These are phyloP conservation scores for Trichoderma virens DNA, from an alignment of 495 filamentous ascomycete genomes.

Conservation along the genomic window DNA sequence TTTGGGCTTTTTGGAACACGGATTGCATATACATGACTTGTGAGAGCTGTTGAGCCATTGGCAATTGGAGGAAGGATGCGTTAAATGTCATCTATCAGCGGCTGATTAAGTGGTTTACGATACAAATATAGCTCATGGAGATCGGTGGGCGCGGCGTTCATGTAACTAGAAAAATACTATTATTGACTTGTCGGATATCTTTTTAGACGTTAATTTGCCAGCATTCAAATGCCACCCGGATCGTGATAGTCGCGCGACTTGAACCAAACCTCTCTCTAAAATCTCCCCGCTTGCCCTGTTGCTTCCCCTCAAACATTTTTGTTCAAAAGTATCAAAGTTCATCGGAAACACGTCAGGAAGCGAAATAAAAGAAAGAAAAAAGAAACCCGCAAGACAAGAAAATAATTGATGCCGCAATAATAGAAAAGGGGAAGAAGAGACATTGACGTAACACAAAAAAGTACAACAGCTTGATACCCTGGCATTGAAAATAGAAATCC, in stretches of 20 bases:
- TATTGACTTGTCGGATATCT: neutral
- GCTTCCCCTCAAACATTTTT: neutral
- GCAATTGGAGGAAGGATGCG: too few relatives aligned
- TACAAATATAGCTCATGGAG: too few relatives aligned
- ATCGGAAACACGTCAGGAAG: neutral
- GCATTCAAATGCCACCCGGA: neutral
- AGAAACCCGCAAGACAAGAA: neutral
- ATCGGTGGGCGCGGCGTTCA: too few relatives aligned
- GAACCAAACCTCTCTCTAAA: neutral
- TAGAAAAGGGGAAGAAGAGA: neutral
- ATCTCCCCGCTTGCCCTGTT: neutral
- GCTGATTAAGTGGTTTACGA: too few relatives aligned
- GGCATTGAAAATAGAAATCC: conserved; percentile 6
- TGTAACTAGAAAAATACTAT: too few relatives aligned
- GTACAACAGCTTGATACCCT: neutral
- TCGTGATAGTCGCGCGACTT: neutral
- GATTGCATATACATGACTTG: conserved; percentile 26
- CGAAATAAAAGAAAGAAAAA: neutral
- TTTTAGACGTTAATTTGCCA: neutral
- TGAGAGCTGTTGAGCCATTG: too few relatives aligned
- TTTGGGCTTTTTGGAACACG: conserved; percentile 50
- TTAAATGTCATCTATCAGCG: too few relatives aligned
- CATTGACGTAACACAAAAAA: conserved; percentile 9
- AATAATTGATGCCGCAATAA: neutral
- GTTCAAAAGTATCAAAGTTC: neutral